Evolutionary conservation across 2,329 filamentous ascomycete species (phyloP).

Genomic region (Myriosclerotinia curreyana): DNA sequence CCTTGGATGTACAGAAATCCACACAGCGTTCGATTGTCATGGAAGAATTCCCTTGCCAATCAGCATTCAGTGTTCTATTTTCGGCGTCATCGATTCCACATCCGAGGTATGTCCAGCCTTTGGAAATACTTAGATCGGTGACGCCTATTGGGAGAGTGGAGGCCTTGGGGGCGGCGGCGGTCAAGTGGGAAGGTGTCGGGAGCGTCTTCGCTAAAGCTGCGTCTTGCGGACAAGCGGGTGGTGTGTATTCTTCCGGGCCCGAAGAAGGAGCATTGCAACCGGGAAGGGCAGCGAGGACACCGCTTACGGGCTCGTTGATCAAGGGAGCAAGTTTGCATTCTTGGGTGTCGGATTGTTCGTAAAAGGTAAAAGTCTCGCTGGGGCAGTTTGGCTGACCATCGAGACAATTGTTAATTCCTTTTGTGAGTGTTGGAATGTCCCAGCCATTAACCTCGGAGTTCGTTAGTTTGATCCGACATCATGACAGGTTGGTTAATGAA

Average conservation of each 20-base stretch:
- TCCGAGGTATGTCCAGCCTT: slow-evolving; percentile 21
- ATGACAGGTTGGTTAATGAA: not conserved
- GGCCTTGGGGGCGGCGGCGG: not conserved
- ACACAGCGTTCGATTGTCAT: slow-evolving; percentile 20
- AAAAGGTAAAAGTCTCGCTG: slow-evolving; percentile 16
- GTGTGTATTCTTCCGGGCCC: slow-evolving; percentile 8
- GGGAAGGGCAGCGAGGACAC: slow-evolving; percentile 7
- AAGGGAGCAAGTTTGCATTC: slow-evolving; percentile 18
- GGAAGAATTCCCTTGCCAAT: slow-evolving; percentile 4
- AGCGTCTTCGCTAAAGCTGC: not conserved
- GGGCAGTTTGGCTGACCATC: slow-evolving; percentile 11
- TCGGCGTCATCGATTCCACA: slow-evolving; percentile 12
- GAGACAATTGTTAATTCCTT: slow-evolving; percentile 19
- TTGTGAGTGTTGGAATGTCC: slow-evolving; percentile 18
- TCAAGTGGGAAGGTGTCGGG: not conserved
- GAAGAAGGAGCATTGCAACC: slow-evolving; percentile 18
- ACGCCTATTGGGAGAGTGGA: not conserved
- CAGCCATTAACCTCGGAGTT: slow-evolving; percentile 17
- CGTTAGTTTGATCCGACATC: not conserved
- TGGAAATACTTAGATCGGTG: slow-evolving; percentile 8
- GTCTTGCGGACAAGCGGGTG: slow-evolving; percentile 15
- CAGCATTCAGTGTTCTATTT: slow-evolving; percentile 16
- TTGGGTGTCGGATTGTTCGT: slow-evolving; percentile 20
- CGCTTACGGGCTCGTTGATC: slow-evolving; percentile 15
- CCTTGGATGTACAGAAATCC: slow-evolving; percentile 13